Evolutionary conservation across 2,329 filamentous ascomycete genomes (phyloP).

Genomic region (Trichoderma sp.): DNA sequence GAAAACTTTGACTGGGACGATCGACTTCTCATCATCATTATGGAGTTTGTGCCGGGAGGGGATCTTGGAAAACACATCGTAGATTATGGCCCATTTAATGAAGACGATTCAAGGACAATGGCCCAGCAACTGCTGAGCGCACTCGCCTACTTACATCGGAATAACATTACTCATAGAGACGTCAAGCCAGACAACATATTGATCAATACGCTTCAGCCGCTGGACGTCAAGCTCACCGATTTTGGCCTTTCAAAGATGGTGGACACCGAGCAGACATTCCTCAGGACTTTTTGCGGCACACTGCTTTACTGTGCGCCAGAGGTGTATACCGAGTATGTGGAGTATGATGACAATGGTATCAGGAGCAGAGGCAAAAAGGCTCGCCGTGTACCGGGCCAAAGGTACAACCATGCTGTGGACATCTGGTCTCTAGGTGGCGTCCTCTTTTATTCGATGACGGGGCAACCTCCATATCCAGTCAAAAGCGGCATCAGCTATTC

Average conservation of each 20-base stretch:
- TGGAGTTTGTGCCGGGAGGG: slow-evolving; percentile 84
- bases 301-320: slow-evolving; percentile 94
- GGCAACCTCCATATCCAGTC: slow-evolving; percentile 76
- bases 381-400: slow-evolving; percentile 55
- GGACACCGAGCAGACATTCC: slow-evolving; percentile 82
- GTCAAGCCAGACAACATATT: slow-evolving; percentile 98
- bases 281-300: slow-evolving; percentile 95
- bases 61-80: slow-evolving; percentile 75
- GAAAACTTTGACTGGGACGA: slow-evolving; percentile 81
- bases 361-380: slow-evolving; percentile 61
- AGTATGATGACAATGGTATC: slow-evolving; percentile 69
- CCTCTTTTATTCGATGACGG: slow-evolving; percentile 80
- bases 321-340: slow-evolving; percentile 74
- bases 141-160: slow-evolving; percentile 78
- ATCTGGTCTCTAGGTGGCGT: slow-evolving; percentile 96
- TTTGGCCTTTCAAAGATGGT: slow-evolving; percentile 96
- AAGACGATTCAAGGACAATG: slow-evolving; percentile 67
- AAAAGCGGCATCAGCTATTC: slow-evolving; percentile 72
- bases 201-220: slow-evolving; percentile 67
- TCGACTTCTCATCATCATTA: slow-evolving; percentile 90
- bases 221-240: slow-evolving; percentile 88
- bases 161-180: slow-evolving; percentile 94
- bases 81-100: slow-evolving; percentile 59
- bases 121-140: slow-evolving; percentile 76
- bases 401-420: slow-evolving; percentile 89